Base-by-base conservation (phyloP, 2,329 filamentous ascomycete species). In the Karstenula rhodostoma region DNA sequence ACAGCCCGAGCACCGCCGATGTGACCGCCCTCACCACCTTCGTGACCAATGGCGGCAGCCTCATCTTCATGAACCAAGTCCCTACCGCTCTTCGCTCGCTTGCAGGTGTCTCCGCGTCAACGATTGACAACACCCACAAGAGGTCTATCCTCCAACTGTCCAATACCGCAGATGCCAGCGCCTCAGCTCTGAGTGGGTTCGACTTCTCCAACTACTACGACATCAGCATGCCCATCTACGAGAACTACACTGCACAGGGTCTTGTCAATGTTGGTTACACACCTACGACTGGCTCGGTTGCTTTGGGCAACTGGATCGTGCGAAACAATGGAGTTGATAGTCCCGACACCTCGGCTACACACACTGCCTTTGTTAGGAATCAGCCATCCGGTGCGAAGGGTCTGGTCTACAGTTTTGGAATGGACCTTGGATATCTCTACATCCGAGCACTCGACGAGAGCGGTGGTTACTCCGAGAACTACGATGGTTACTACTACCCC, bases 41-140 rank as follows among this genome's bases (percentile, higher is more conserved):
- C 29, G 57, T 59, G 40, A 25, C 25, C 23, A 42, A 48, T 19
- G 57, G 57, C 7, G 57, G 57, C 35, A 55, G 33, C 22, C 57
- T 59, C 33, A 55, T 59, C 19, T 59, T 59, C 43, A 59, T 59
- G 57, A 55, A 22, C 50, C 50, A 54, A 13, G 50, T 59, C 27
- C 57, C 57, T 15, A 43, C 50, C 19, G 43, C 42, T 42, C 50
- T 59, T 25, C 57, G 23, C n/a, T 9, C 42, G 17, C 50, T 59
- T 17, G 57, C 57, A n/a, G 57, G 57, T 49, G 57, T 59, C 22
- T 54, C 50, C n/a, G 57, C 49, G 22, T 40, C 57, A 13, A 49
- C 23, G 9, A 43, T 59, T 4, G 37, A 59, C 32, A 49, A 6
- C 22, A 29, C 40, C 7, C 23, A 50, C 33, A 27, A 33, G 25